Conservation (phyloP, 441 rosid species). For the Mallotus repandus region DNA sequence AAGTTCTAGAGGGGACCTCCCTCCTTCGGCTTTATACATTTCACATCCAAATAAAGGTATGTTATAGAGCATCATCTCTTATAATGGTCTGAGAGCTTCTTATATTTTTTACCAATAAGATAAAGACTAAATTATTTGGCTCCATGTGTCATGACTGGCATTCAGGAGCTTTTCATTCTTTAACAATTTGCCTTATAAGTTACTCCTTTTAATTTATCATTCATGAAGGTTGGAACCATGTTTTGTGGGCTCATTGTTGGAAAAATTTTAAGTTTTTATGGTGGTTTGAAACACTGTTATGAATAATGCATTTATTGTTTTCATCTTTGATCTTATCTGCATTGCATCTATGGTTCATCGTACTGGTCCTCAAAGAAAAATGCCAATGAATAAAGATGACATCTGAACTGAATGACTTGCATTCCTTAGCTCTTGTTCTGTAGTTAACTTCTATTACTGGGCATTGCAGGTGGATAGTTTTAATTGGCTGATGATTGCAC, state of each 20-base stretch:
- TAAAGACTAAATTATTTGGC: neutral
- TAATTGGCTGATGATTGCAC: slow-evolving; percentile 97
- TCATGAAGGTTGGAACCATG: neutral
- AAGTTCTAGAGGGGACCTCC: slow-evolving; percentile 88
- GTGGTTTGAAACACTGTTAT: neutral
- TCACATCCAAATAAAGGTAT: slow-evolving; percentile 93
- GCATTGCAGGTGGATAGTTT: slow-evolving; percentile 89
- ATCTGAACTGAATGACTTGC: neutral
- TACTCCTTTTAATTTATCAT: neutral
- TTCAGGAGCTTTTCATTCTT: neutral
- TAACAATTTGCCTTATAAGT: neutral
- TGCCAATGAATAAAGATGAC: neutral
- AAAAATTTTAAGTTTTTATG: neutral
- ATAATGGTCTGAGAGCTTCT: neutral
- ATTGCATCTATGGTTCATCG: neutral
- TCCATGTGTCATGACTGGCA: neutral
- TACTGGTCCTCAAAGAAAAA: neutral
- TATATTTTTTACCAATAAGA: neutral
- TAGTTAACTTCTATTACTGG: slow-evolving; percentile 19
- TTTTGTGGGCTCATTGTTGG: neutral
- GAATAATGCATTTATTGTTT: neutral
- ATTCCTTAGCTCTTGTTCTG: slow-evolving; percentile 2
- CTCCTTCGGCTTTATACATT: slow-evolving; percentile 96
- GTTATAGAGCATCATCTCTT: slow-evolving; percentile 1
- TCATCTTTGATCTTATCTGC: neutral